These are phyloP conservation scores for Linum usitatissimum DNA, from an alignment of 345 rosid genomes.

Conservation along the genomic window DNA sequence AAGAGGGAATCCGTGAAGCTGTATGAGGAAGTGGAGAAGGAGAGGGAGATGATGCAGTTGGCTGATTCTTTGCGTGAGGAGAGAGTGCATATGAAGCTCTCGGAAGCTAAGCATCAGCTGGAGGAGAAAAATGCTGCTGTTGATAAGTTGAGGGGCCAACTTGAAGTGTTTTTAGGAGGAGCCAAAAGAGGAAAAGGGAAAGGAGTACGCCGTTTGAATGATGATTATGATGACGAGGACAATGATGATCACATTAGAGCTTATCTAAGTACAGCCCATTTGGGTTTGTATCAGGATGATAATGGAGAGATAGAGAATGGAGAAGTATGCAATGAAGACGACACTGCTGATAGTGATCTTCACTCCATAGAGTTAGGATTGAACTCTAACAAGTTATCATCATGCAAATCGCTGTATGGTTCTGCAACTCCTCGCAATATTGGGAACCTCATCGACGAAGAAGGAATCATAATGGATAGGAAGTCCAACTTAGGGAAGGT, in stretches of 20 bases:
- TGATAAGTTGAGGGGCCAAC: slow-evolving; percentile 73
- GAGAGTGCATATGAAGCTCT: slow-evolving; percentile 65
- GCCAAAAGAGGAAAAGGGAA: slow-evolving; percentile 53
- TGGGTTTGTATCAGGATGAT: slow-evolving; percentile 29
- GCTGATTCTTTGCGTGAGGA: slow-evolving; percentile 62
- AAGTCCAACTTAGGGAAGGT: slow-evolving; percentile 45
- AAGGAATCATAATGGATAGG: slow-evolving; percentile 48
- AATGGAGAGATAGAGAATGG: slow-evolving; percentile 65
- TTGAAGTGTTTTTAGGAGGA: slow-evolving; percentile 63
- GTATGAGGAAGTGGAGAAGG: slow-evolving; percentile 67
- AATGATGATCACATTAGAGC: slow-evolving; percentile 18
- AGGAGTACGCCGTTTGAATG: slow-evolving; percentile 31
- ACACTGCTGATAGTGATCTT: slow-evolving; percentile 73
- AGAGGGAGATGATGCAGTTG: slow-evolving; percentile 70
- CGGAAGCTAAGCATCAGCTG: slow-evolving; percentile 66
- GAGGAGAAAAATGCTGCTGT: slow-evolving; percentile 79
- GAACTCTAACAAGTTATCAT: slow-evolving; percentile 40
- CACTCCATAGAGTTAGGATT: slow-evolving; percentile 75
- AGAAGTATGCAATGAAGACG: slow-evolving; percentile 34
- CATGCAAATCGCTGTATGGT: slow-evolving; percentile 51
- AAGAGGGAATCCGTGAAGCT: slow-evolving; percentile 54
- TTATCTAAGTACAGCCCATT: slow-evolving; percentile 37
- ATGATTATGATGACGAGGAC: slow-evolving; percentile 23
- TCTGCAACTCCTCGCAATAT: slow-evolving; percentile 26
- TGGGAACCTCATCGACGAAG: slow-evolving; percentile 25